Evolutionary conservation across 2,329 filamentous ascomycete species (phyloP), one percentile per base, ranked within the genome.

Genomic region (Raffaelea albimanens): DNA sequence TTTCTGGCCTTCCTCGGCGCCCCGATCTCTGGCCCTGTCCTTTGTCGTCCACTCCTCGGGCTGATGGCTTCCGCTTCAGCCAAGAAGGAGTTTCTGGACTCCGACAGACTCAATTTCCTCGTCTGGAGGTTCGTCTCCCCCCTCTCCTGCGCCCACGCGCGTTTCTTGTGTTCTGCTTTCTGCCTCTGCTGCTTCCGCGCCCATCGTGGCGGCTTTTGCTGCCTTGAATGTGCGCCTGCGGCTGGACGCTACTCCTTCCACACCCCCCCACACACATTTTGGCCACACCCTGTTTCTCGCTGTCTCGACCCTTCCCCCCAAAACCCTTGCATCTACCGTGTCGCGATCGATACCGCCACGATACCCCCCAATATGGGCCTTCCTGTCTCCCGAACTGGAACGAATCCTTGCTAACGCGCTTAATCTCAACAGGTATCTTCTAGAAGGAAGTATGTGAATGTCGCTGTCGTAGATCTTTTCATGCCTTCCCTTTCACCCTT

Each of bases 21-120:
- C 18, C 31, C 34, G 13, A 34, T 20, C 21, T 19, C 36, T 43
- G n/a, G n/a, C 20, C 22, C 40, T 40, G 25, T 16, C 11, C 23
- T 22, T 16, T 34, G 20, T 16, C 19, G 21, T 14, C 9, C 33
- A 23, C 33, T 21, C 21, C 22, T 44, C 39, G 44, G 50, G 48
- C 50, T 49, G 41, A 38, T 44, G 47, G 47, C 45, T 33, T 21
- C 53, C 54, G 57, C 56, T 52, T 52, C 58, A 56, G 59, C 52
- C 55, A 80, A 79, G 75, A 80, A 79, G 69, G 76, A 80, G 68
- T 71, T 72, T 61, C 71, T 83, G 59, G 75, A 81, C 72, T 81
- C 77, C 56, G 73, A 83, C 65, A 73, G 76, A 70, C 70, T 83
- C 72, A 83, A 83, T 70, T 83, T 78, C 72, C 73, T 83, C 64